These are phyloP conservation scores for Hypoxylon sp. DNA, from an alignment of 2,329 filamentous ascomycete species.

Conservation along the genomic window DNA sequence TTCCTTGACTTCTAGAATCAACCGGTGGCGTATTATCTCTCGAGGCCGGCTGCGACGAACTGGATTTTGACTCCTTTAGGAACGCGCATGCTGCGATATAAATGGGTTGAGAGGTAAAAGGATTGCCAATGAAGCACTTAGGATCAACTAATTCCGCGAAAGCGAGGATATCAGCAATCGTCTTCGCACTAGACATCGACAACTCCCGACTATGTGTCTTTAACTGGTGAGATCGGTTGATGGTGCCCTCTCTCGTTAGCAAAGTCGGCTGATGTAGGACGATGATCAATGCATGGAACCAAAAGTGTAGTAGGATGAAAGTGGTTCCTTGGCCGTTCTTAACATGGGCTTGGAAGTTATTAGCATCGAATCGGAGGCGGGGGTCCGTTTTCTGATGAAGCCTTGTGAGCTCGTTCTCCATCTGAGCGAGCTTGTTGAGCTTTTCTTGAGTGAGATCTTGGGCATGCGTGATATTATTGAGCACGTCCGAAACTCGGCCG, in stretches of 20 bases:
- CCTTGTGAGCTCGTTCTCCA: slow-evolving; percentile 84
- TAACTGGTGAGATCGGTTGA: slow-evolving; percentile 75
- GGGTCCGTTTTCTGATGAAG: slow-evolving; percentile 81
- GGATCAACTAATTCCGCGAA: slow-evolving; percentile 90
- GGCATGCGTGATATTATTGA: slow-evolving; percentile 83
- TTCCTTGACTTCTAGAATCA: slow-evolving; percentile 49
- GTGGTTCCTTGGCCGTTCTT: slow-evolving; percentile 86
- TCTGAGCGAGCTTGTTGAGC: slow-evolving; percentile 78
- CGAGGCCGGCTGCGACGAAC: slow-evolving; percentile 76
- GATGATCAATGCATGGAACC: slow-evolving; percentile 90
- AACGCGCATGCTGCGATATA: slow-evolving; percentile 94
- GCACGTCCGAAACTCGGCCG: slow-evolving; percentile 84
- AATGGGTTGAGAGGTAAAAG: slow-evolving; percentile 91
- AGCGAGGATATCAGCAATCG: slow-evolving; percentile 88
- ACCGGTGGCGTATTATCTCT: slow-evolving; percentile 68
- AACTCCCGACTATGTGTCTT: slow-evolving; percentile 84
- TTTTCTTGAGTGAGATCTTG: slow-evolving; percentile 83
- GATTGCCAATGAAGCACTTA: slow-evolving; percentile 88
- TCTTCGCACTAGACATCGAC: slow-evolving; percentile 91
- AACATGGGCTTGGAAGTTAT: slow-evolving; percentile 89
- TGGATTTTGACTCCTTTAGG: slow-evolving; percentile 83
- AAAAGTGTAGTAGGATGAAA: slow-evolving; percentile 88
- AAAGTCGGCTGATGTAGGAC: slow-evolving; percentile 87
- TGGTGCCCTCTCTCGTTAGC: slow-evolving; percentile 78
- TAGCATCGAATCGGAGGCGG: slow-evolving; percentile 84